Base-by-base conservation (phyloP, 2,329 filamentous ascomycete species). In the Penicillium polonicum region DNA sequence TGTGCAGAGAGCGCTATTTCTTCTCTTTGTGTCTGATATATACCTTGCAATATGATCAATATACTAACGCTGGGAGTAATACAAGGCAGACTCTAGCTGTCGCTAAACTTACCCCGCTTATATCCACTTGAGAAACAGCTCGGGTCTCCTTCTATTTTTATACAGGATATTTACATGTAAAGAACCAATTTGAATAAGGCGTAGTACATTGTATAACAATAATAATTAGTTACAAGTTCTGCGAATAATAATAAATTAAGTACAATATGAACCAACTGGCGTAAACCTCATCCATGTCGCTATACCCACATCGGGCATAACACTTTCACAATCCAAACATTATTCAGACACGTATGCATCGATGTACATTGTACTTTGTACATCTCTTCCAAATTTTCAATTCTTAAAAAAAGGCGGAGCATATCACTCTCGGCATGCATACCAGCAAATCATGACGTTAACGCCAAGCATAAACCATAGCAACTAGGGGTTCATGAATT, bases 381-480 rank as follows among this genome's bases (percentile, higher is more conserved):
- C 25, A 44, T n/a, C 17, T n/a, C 25, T n/a, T 36, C 3, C 19
- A 35, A 25, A n/a, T 23, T 23, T 17, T 19, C 31, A 21, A 29
- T 43, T 8, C 23, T 9, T 5, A 31, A 27, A n/a, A n/a, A 12
- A 44, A 29, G 23, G 42, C 25, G 42, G 17, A 38, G n/a, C 19
- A 29, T n/a, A 29, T 23, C n/a, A 12, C 39, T 58, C 46, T 55
- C 33, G 55, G 54, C 58, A 57, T 61, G 52, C 48, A 55, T 60
- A 48, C 15, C 25, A 25, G 48, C 33, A 55, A 38, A 42, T 49
- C 52, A 65, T 66, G 61, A 69, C 66, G 60, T 64, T 48, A 33
- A 53, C 52, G 63, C 67, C 69, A 70, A 69, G 67, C 44, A 58
- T 48, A 35, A 35, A 38, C 41, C 53, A 15, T 7, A 36, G 25